phyloP scores from a whole-genome alignment of 495 filamentous ascomycete species.

The Pseudomonodictys pantanalensis region DNA sequence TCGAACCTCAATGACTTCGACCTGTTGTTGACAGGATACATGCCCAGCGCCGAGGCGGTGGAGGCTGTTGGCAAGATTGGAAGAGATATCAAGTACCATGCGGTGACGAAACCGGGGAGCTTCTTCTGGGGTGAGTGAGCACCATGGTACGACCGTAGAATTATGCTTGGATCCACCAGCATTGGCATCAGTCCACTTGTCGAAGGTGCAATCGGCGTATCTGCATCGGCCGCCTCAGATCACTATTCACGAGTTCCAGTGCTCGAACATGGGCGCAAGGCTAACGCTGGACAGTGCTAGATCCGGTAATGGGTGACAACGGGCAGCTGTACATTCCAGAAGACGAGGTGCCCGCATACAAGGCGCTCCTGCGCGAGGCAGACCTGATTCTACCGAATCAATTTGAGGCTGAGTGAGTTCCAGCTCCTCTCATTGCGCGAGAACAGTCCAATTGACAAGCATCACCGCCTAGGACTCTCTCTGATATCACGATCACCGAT shows the following conservation, averaged over 20 bases:
- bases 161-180: too few relatives aligned
- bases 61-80: conserved; percentile 81
- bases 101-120: conserved; percentile 61
- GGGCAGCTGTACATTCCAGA: conserved; percentile 84
- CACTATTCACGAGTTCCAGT: too few relatives aligned
- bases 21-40: conserved; percentile 90
- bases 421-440: background rate
- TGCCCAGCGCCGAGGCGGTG: conserved; percentile 78
- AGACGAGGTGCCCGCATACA: conserved; percentile 89
- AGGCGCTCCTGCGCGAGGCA: conserved; percentile 68
- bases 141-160: too few relatives aligned
- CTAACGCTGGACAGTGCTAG: conserved; percentile 60
- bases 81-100: conserved; percentile 68
- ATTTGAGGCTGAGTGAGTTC: conserved; percentile 85
- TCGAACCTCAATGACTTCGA: conserved; percentile 81
- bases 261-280: too few relatives aligned
- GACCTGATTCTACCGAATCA: conserved; percentile 95
- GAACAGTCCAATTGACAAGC: background rate
- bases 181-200: too few relatives aligned
- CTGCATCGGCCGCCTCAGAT: too few relatives aligned
- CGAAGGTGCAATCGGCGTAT: too few relatives aligned
- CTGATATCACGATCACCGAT: conserved; percentile 76
- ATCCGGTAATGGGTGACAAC: conserved; percentile 98
- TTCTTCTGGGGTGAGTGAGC: conserved; percentile 78
- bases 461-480: conserved; percentile 62